These are phyloP conservation scores for Detonula confervacea DNA, from an alignment of 352 stramenopile genomes.

Conservation along the genomic window DNA sequence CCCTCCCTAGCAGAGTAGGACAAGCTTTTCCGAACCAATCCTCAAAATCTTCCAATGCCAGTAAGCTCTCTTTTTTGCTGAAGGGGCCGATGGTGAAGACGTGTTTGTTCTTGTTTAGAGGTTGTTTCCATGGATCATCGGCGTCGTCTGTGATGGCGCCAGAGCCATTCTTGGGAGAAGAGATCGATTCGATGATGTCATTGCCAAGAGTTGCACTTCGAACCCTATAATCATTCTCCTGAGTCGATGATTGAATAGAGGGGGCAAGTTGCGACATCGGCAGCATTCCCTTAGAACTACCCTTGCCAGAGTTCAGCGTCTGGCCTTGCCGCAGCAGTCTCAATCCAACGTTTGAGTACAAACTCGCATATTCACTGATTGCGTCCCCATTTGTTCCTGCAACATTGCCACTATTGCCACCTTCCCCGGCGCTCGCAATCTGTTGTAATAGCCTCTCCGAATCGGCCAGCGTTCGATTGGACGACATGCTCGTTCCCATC, in stretches of 20 bases:
- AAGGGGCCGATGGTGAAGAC: constrained; percentile 73
- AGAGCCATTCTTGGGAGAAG: background rate
- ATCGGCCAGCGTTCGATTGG: constrained; percentile 11
- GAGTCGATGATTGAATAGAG: constrained; percentile 46
- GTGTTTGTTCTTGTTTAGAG: constrained; percentile 41
- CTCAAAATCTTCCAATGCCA: constrained; percentile 74
- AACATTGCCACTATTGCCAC: background rate
- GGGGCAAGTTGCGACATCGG: constrained; percentile 42
- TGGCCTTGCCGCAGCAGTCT: constrained; percentile 8
- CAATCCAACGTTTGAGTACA: constrained; percentile 15
- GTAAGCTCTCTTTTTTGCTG: constrained; percentile 72
- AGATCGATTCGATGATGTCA: constrained; percentile 9
- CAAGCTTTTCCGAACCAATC: constrained; percentile 79
- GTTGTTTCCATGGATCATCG: constrained; percentile 32
- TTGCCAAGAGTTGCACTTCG: constrained; percentile 9
- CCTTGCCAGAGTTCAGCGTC: background rate
- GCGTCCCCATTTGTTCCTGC: too few species aligned
- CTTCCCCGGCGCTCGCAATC: background rate
- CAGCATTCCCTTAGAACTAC: background rate
- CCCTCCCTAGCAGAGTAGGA: constrained; percentile 76
- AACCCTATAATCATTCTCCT: constrained; percentile 1
- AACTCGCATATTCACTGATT: constrained; percentile 28
- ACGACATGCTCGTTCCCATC: constrained; percentile 40
- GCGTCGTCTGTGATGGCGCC: background rate
- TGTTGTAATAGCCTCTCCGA: constrained; percentile 5